Base-by-base conservation (phyloP, 148 eudicot species). In the Diospyros kaki region DNA sequence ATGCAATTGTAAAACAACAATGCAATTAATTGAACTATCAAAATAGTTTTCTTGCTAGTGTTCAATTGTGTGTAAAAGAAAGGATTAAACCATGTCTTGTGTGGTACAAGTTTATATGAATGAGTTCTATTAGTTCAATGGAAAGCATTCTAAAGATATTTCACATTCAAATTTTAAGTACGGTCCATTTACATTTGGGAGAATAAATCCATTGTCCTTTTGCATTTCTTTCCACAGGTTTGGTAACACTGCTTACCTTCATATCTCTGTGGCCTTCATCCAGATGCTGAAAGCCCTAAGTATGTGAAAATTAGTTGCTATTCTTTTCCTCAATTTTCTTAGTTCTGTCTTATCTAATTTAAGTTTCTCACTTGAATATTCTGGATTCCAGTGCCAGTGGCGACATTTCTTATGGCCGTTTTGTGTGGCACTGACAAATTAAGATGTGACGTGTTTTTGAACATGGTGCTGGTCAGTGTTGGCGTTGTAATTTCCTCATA, bases 401-500 rank as follows among this genome's bases (percentile, higher is more conserved):
- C 94, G 10, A 92, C 97, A 8, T 92, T 92, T 81, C 73, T 92
- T 65, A 82, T 92, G 91, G 97, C 94, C 58, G 97, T 89, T 75
- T 78, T 88, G 73, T 92, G 97, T 81, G 92, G 94, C 46, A 92
- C 97, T 77, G 97, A 92, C 83, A 89, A 82, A 75, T 79, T 92
- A 78, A 85, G 90, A 81, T 92, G 92, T 64, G 97, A 92, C 60
- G 85, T 92, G 67, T 86, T 92, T 80, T 80, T 81, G 77, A 89
- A 92, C 88, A 89, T 92, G 94, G 73, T 92, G 79, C 85, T 92
- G 80, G 97, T 92, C 82, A 92, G 97, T 75, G 84, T 92, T 53
- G 94, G 97, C 65, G 97, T 92, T 58, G 94, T 92, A 41, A 62
- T 92, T 76, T 92, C 97, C 73, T 92, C 93, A 7, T 92, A 92